phyloP scores from a whole-genome alignment of 805 yeast species.

The Pichia cephalocereana region DNA sequence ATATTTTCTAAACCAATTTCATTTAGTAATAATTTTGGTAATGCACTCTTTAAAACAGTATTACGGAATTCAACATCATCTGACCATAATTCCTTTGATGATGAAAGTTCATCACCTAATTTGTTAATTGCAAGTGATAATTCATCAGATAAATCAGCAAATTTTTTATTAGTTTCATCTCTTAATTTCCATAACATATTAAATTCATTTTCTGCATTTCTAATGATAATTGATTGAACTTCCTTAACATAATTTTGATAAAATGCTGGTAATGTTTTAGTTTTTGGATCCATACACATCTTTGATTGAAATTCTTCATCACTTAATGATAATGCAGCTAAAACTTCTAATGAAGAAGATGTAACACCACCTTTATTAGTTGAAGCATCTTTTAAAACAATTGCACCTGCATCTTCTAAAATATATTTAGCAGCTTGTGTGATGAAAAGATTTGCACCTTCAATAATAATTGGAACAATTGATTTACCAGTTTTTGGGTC shows the following conservation, averaged over 20 bases:
- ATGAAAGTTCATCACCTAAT: slow-evolving; percentile 64
- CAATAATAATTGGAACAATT: slow-evolving; percentile 80
- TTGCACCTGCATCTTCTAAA: slow-evolving; percentile 78
- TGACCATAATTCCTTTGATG: slow-evolving; percentile 75
- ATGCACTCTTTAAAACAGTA: slow-evolving; percentile 63
- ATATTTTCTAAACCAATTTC: slow-evolving; percentile 61
- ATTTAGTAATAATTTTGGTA: slow-evolving; percentile 63
- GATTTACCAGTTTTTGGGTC: slow-evolving; percentile 69
- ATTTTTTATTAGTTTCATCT: slow-evolving; percentile 51
- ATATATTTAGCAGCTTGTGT: slow-evolving; percentile 88
- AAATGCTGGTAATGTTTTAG: slow-evolving; percentile 55
- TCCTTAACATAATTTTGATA: slow-evolving; percentile 77
- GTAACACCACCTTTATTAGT: slow-evolving; percentile 99
- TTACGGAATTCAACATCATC: slow-evolving; percentile 71
- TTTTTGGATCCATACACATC: slow-evolving; percentile 62
- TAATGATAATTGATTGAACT: slow-evolving; percentile 67
- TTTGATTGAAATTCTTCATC: slow-evolving; percentile 71
- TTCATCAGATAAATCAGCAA: slow-evolving; percentile 62
- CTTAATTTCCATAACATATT: slow-evolving; percentile 77
- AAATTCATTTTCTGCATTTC: slow-evolving; percentile 79
- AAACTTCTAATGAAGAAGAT: slow-evolving; percentile 88
- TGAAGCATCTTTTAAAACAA: slow-evolving; percentile 90
- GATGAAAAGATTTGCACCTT: slow-evolving; percentile 94
- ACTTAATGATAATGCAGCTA: slow-evolving; percentile 86
- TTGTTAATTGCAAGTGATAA: slow-evolving; percentile 62